These are phyloP conservation scores for Immersiporthe knoxdaviesiana DNA, from an alignment of 2,329 filamentous ascomycete species.

Conservation along the genomic window DNA sequence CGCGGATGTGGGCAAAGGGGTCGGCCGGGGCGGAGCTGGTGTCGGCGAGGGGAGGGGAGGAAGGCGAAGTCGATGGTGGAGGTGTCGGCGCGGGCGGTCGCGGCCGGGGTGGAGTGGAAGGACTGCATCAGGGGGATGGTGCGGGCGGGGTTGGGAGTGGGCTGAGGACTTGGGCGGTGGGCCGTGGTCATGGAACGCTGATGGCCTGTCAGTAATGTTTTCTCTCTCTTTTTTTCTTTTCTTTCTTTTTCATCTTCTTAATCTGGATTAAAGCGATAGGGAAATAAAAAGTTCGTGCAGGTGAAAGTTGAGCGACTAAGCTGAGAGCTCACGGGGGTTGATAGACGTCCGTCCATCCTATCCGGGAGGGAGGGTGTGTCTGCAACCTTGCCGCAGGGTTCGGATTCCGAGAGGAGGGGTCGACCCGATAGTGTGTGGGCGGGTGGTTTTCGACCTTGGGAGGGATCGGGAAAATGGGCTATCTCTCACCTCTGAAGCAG, in stretches of 20 bases:
- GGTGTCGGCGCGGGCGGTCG: slow-evolving; percentile 38
- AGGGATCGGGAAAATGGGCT: not conserved
- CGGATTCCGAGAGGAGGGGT: slow-evolving; percentile 17
- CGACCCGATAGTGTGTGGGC: not conserved
- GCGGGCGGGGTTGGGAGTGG: slow-evolving; percentile 42
- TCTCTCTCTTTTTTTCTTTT: not conserved
- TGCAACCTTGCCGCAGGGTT: slow-evolving; percentile 7
- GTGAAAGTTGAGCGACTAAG: not conserved
- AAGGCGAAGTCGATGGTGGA: slow-evolving; percentile 56
- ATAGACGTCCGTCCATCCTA: slow-evolving; percentile 3
- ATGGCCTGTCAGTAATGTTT: slow-evolving; percentile 30
- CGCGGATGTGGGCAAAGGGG: slow-evolving; percentile 47
- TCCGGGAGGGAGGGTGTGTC: not conserved
- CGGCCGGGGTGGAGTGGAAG: slow-evolving; percentile 55
- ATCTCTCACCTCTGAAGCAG: slow-evolving; percentile 25
- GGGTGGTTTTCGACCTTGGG: not conserved
- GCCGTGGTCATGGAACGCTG: slow-evolving; percentile 50
- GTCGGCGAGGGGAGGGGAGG: slow-evolving; percentile 50
- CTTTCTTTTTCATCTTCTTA: too few species aligned
- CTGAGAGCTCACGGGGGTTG: not conserved
- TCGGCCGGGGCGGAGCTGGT: slow-evolving; percentile 35
- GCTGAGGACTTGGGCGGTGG: slow-evolving; percentile 47
- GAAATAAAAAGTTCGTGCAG: not conserved
- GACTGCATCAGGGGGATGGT: slow-evolving; percentile 65
- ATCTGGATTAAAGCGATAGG: not conserved